Percentiles rank a stretch among this genome's conserved stretches.
Conservation (phyloP, 1,284 basidiomycete species). For the Pascua sp. region DNA sequence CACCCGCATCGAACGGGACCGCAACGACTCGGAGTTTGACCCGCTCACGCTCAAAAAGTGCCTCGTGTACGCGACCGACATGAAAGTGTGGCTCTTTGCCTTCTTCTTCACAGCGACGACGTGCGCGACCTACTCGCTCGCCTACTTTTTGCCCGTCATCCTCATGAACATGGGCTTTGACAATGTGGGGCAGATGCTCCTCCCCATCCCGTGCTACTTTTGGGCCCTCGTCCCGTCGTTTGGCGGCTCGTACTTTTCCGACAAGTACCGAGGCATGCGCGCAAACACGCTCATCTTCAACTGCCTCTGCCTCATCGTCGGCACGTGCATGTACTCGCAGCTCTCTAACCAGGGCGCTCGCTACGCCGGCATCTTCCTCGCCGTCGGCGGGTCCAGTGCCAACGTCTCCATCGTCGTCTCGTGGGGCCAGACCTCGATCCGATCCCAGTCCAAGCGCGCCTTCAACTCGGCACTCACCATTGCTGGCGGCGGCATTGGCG, state of each 20-base stretch:
- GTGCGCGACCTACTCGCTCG: conserved; percentile 13
- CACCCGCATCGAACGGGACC: conserved; percentile 50
- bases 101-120: conserved; percentile 42
- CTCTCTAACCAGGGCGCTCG: conserved; percentile 1
- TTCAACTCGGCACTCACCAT: conserved; percentile 47
- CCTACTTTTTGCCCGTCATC: conserved; percentile 50
- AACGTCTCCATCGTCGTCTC: conserved; percentile 38
- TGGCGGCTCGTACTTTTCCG: conserved; percentile 39
- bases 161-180: conserved; percentile 24
- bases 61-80: conserved; percentile 37
- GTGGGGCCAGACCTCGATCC: conserved; percentile 49
- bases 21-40: conserved; percentile 50
- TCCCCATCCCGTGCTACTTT: conserved; percentile 49
- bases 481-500: conserved; percentile 50
- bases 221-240: conserved; percentile 43
- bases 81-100: conserved; percentile 51
- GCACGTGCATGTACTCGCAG: conserved; percentile 12
- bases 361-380: conserved; percentile 19
- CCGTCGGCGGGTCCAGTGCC: conserved; percentile 33
- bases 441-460: conserved; percentile 45
- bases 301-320: conserved; percentile 1
- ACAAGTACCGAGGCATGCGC: conserved; percentile 27
- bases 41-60: conserved; percentile 40
- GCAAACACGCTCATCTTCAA: conserved; percentile 6
- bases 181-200: conserved; percentile 32